Evolutionary conservation across 2,329 filamentous ascomycete species (phyloP).

Genomic region (Cladophialophora bantiana): DNA sequence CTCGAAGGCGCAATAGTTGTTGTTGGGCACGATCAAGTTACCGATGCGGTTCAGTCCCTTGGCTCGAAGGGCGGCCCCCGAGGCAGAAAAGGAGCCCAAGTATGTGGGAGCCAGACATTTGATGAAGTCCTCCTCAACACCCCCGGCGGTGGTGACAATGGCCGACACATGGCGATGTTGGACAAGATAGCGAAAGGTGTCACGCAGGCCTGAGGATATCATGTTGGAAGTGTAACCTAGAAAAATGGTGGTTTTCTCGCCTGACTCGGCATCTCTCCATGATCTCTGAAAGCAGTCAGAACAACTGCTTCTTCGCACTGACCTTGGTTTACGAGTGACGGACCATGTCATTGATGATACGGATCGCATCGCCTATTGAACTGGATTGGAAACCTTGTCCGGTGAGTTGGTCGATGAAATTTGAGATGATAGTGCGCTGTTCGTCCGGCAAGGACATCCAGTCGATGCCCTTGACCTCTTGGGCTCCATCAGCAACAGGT

Average conservation of each 20-base stretch:
- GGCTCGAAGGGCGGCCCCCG: conserved; percentile 77
- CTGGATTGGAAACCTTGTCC: conserved; percentile 86
- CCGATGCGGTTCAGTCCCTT: conserved; percentile 95
- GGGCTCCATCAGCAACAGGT: conserved; percentile 78
- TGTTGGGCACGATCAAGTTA: conserved; percentile 93
- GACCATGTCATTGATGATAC: conserved; percentile 97
- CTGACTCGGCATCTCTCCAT: conserved; percentile 81
- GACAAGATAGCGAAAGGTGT: conserved; percentile 89
- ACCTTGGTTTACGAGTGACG: conserved; percentile 21
- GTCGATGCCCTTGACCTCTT: conserved; percentile 86
- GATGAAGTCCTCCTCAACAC: conserved; percentile 97
- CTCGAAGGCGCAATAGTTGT: conserved; percentile 96
- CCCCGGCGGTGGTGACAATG: conserved; percentile 94
- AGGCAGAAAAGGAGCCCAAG: conserved; percentile 81
- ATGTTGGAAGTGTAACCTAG: conserved; percentile 97
- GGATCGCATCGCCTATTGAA: conserved; percentile 82
- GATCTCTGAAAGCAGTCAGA: conserved; percentile 63
- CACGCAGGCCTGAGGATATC: conserved; percentile 92
- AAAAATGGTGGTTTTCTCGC: conserved; percentile 87
- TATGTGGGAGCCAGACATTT: conserved; percentile 97
- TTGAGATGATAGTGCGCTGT: conserved; percentile 79
- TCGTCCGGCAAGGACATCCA: conserved; percentile 80
- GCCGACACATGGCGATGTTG: conserved; percentile 91
- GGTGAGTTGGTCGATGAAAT: conserved; percentile 81
- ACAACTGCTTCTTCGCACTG: conserved; percentile 15